Percentiles rank a stretch among this genome's conserved stretches.
phyloP scores from a whole-genome alignment of 768 basidiomycete genomes.

The Naganishia friedmannii region DNA sequence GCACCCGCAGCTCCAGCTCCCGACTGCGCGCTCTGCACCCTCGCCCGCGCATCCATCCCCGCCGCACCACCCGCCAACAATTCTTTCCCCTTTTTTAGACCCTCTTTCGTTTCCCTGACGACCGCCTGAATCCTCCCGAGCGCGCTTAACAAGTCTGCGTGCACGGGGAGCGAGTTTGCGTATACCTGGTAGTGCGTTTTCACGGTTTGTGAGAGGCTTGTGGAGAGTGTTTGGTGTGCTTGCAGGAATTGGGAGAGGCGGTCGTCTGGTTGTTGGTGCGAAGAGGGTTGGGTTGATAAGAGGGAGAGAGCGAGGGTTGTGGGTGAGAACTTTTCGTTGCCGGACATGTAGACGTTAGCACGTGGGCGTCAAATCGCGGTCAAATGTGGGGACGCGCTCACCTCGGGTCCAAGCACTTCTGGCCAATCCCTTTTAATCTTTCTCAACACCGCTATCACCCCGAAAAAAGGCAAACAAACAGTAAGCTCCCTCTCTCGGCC shows the following conservation, averaged over 20 bases:
- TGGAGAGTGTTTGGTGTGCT: conserved; percentile 44
- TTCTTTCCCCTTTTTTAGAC: conserved; percentile 61
- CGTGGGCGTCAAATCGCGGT: too few species aligned
- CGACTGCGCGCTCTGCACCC: conserved; percentile 66
- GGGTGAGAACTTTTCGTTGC: conserved; percentile 96
- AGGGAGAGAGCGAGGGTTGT: conserved; percentile 89
- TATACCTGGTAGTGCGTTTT: conserved; percentile 89
- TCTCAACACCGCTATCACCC: conserved; percentile 67
- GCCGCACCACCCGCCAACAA: conserved; percentile 33
- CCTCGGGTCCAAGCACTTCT: conserved; percentile 59
- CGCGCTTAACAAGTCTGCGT: conserved; percentile 71
- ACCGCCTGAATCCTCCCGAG: conserved; percentile 72
- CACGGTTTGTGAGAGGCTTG: conserved; percentile 48
- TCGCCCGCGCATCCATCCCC: conserved; percentile 30
- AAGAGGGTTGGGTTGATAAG: conserved; percentile 50
- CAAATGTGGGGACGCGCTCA: conserved; percentile 20
- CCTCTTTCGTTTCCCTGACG: conserved; percentile 65
- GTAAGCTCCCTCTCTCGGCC: background rate
- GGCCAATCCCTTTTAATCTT: conserved; percentile 88
- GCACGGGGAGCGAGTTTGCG: conserved; percentile 87
- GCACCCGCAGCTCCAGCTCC: conserved; percentile 54
- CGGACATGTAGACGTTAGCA: too few species aligned
- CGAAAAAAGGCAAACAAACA: background rate
- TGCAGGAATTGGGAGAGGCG: conserved; percentile 42
- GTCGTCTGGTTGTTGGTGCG: background rate